phyloP scores from a whole-genome alignment of 1,284 basidiomycete species.

The Apiotrichum gracile region DNA sequence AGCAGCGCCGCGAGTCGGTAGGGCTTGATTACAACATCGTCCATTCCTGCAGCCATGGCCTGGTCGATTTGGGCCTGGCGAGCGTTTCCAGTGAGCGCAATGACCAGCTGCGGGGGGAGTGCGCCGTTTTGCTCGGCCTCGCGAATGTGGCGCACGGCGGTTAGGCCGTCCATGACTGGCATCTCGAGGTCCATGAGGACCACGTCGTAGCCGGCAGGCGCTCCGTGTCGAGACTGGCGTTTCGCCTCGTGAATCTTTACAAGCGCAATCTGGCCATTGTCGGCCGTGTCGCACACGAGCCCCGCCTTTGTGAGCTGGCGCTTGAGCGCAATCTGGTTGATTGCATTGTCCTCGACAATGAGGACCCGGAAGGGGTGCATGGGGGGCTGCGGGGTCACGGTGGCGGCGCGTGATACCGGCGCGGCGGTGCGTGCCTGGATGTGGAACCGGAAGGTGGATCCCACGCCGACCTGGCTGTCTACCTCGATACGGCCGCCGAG shows the following conservation, averaged over 20 bases:
- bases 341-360: constrained; percentile 41
- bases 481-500: constrained; percentile 32
- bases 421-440: constrained; percentile 10
- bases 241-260: neutral
- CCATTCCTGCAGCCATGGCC: constrained; percentile 24
- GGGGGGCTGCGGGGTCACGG: no score
- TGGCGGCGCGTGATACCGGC: neutral
- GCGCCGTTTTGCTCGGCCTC: constrained; percentile 30
- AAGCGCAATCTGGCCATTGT: constrained; percentile 42
- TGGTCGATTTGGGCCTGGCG: constrained; percentile 35
- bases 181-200: constrained; percentile 31
- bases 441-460: constrained; percentile 47
- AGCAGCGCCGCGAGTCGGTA: no score
- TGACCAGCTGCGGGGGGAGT: constrained; percentile 26
- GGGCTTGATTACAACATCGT: no score
- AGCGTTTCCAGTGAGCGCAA: constrained; percentile 43
- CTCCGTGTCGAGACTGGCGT: neutral
- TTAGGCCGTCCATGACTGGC: constrained; percentile 44
- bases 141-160: constrained; percentile 33
- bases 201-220: constrained; percentile 11
- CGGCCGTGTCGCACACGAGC: constrained; percentile 30
- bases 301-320: constrained; percentile 39
- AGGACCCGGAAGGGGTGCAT: constrained; percentile 3
- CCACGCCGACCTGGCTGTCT: constrained; percentile 21
- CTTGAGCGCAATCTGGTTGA: constrained; percentile 43